Base-by-base conservation (phyloP, 129 eudicot species). In the Apium graveolens region DNA sequence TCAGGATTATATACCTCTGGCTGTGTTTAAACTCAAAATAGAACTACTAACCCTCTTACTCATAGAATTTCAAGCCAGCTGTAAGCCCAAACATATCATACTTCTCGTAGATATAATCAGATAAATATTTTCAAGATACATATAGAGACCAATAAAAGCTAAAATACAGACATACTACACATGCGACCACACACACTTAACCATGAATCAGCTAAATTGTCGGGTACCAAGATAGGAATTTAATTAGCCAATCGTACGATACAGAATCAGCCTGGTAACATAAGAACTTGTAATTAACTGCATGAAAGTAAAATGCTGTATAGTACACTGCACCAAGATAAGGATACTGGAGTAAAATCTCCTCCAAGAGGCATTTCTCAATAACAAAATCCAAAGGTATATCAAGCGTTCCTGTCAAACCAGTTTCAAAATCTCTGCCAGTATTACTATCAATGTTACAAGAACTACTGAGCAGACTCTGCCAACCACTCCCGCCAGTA, bases 311-410 rank as follows among this genome's bases (percentile, higher is more conserved):
- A 70, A 44, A 31, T 84, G 53, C 75, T 69, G 73, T 55, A 13
- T 42, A 38, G 73, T 74, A 42, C 37, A 71, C 13, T 60, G 73
- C 70, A 49, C 49, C 69, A 26, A 60, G 32, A 69, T 32, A 85
- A 88, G 99, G 99, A 95, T 95, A 95, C 99, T 95, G 99, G 70
- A 90, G 90, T 69, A 82, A 83, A 80, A 95, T 90, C 76, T 95
- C 97, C 82, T 95, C 96, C 88, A 88, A 74, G 63, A 95, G 73
- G 84, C 97, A 90, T 83, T 86, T 95, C 82, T 85, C 91, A 44
- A 95, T 89, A 76, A 91, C 91, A 88, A 84, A 90, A 87, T 95
- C 99, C 81, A 90, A 84, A 4, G 97, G 97, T 82, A 90, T 88
- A 73, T 90, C 97, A 84, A 82, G 82, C 46, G 46, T 82, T 72